These are phyloP conservation scores for Artemisia tridentata DNA, from an alignment of 129 eudicot genomes.

Conservation along the genomic window DNA sequence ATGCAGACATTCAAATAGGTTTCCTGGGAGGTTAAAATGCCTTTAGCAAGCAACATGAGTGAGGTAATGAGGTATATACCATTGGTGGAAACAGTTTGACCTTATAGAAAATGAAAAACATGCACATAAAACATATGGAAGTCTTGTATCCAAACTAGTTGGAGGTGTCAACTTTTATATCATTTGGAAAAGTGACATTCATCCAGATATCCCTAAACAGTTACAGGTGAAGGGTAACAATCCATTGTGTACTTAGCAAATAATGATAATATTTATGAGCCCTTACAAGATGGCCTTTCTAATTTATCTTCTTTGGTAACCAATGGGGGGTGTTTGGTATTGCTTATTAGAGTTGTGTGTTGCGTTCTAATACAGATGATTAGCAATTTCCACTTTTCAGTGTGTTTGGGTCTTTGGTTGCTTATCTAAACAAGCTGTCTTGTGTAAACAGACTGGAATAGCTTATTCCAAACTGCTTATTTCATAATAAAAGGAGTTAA, in stretches of 20 bases:
- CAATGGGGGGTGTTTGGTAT: not conserved
- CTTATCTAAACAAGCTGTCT: too few species aligned
- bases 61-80: not conserved
- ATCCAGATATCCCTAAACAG: not conserved
- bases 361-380: too few species aligned
- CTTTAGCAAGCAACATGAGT: not conserved
- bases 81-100: not conserved
- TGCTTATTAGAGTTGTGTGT: too few species aligned
- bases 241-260: not conserved
- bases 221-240: not conserved
- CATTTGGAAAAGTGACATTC: not conserved
- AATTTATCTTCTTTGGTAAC: not conserved
- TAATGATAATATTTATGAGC: too few species aligned
- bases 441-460: too few species aligned
- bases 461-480: too few species aligned
- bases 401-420: too few species aligned
- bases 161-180: not conserved
- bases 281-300: not conserved
- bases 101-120: not conserved
- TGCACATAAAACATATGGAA: not conserved
- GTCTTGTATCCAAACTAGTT: not conserved
- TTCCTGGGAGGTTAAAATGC: conserved; percentile 2
- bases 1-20: not conserved
- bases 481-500: too few species aligned
- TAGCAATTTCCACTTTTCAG: too few species aligned